Evolutionary conservation across 2,329 filamentous ascomycete species (phyloP), one percentile per base, ranked within the genome.

Genomic region (Endocalyx cinctus): DNA sequence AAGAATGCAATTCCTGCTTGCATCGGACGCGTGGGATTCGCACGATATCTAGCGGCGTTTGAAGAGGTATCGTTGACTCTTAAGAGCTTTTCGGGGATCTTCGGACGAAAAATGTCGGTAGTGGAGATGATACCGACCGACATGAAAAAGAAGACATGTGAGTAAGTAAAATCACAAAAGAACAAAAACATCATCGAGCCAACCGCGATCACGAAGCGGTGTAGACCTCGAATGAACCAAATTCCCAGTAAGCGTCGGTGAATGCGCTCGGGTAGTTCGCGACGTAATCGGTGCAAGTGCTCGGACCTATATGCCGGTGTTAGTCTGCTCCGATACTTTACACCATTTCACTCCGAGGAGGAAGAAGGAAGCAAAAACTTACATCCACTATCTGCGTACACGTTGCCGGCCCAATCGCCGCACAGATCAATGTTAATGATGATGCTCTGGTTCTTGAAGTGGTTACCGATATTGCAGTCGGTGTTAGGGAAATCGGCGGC

Each of bases 381-480:
- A 57, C 67, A 70, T 33, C 64, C 67, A 14, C 72, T 72, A 10
- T 55, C 44, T 3, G 58, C 56, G 46, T 68, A 77, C 20, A 60
- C 56, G 4, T 58, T 60, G 28, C 70, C 69, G 4, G 70, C 72
- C 43, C 74, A 63, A 25, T 70, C 55, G 1, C 79, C 80, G 43
- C 79, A 84, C 6, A 84, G 57, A 51, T 79, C 74, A 41, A 83
- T 82, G 47, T 84, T 82, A 26, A 69, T 69, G 42, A 83, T 69
- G 45, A 84, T 82, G 43, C 74, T 79, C 52, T 80, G 71, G 47
- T 83, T 84, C 34, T 57, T 64, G 54, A 84, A 83, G 48, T 82
- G 76, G 4, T 59, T 62, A 5, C 57, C 54, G 31, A 83, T 74
- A 38, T 78, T 60, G 57, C 79, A 84, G 28, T 72, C 55, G 0